Conservation (phyloP, 305 asterid species). For the Euphrasia arctica region DNA sequence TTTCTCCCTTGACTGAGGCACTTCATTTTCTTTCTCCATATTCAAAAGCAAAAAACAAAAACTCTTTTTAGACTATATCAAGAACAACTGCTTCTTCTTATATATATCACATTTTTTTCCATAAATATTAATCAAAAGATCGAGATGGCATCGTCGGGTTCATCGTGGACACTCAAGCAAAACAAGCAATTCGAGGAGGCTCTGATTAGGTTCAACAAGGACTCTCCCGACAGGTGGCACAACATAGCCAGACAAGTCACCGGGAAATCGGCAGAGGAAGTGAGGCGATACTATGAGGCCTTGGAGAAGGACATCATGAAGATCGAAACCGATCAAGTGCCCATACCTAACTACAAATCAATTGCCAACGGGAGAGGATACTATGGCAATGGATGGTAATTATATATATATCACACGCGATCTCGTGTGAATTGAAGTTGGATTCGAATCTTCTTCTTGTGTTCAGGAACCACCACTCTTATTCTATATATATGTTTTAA, state of each 20-base stretch:
- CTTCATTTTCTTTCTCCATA: neutral
- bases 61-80: neutral
- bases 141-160: conserved; percentile 36
- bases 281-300: conserved; percentile 58
- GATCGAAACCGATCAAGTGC: conserved; percentile 66
- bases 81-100: neutral
- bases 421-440: no score
- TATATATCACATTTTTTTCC: no score
- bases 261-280: conserved; percentile 70
- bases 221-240: conserved; percentile 75
- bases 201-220: conserved; percentile 54
- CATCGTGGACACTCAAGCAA: conserved; percentile 63
- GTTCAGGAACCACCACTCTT: no score
- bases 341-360: conserved; percentile 57
- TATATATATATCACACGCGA: no score
- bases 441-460: no score
- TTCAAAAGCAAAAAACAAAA: neutral
- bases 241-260: conserved; percentile 66
- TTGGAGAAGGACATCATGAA: conserved; percentile 65
- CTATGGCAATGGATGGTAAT: conserved; percentile 1
- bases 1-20: conserved; percentile 25
- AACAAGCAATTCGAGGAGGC: conserved; percentile 85
- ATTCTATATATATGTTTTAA: no score
- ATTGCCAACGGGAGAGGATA: conserved; percentile 37
- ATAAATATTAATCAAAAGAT: neutral